Conservation (phyloP, 257 asterid genomes). For the Salvia rosmarinus region DNA sequence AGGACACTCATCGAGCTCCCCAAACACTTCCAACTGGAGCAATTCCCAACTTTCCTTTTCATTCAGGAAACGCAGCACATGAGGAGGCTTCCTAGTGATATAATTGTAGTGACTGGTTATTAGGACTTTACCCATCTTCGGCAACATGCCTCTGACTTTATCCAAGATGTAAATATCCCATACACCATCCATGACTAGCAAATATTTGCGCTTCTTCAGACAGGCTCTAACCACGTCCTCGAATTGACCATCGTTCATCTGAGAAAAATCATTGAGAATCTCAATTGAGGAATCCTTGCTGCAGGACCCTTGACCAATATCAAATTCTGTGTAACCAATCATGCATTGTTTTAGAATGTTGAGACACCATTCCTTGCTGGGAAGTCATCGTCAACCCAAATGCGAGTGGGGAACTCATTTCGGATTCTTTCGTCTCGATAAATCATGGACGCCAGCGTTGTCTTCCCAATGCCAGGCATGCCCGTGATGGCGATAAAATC, state of each 20-base stretch:
- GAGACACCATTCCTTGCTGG: no score
- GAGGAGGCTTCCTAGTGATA: not conserved
- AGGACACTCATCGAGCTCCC: not conserved
- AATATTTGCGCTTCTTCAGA: no score
- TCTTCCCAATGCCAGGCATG: slow-evolving; percentile 4
- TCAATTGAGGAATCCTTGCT: not conserved
- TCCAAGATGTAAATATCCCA: not conserved
- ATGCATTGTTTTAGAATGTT: no score
- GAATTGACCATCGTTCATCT: not conserved
- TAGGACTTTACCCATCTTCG: not conserved
- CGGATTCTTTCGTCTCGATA: not conserved
- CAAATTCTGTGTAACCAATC: no score
- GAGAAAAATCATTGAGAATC: not conserved
- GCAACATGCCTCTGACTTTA: not conserved
- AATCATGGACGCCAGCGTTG: not conserved
- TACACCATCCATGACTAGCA: not conserved
- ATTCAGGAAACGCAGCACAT: not conserved
- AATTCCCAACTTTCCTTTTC: not conserved
- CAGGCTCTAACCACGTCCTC: no score
- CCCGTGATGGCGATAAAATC: not conserved
- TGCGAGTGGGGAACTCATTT: not conserved
- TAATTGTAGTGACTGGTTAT: not conserved
- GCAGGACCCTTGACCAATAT: no score
- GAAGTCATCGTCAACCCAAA: not conserved
- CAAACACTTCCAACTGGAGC: not conserved